phyloP scores from a whole-genome alignment of 2,329 filamentous ascomycete species.

The Talaromyces sp. region DNA sequence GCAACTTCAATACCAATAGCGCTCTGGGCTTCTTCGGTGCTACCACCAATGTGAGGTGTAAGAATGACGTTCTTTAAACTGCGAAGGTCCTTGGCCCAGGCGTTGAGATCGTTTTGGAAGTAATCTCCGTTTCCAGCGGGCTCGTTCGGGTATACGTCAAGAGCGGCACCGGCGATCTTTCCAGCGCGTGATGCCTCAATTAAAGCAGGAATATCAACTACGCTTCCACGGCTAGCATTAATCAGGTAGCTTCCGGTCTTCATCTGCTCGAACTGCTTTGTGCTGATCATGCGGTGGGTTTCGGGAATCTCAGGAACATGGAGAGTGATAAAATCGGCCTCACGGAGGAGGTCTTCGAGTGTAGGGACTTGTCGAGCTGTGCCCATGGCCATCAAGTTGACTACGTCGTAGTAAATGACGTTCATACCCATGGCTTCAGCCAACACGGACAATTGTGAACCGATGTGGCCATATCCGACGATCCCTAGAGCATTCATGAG shows the following conservation, averaged over 20 bases:
- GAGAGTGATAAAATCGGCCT: conserved; percentile 87
- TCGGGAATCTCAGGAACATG: conserved; percentile 93
- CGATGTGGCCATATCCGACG: conserved; percentile 95
- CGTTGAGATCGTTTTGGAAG: conserved; percentile 79
- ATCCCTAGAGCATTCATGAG: conserved; percentile 57
- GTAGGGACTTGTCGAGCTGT: conserved; percentile 78
- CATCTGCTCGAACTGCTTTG: conserved; percentile 77
- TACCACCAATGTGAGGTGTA: conserved; percentile 94
- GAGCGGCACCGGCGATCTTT: conserved; percentile 87
- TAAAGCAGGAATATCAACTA: conserved; percentile 89
- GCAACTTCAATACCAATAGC: conserved; percentile 93
- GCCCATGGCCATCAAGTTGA: conserved; percentile 91
- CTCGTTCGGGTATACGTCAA: conserved; percentile 94
- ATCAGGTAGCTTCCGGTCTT: conserved; percentile 90
- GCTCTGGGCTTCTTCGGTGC: conserved; percentile 94
- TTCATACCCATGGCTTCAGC: conserved; percentile 98
- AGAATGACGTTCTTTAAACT: conserved; percentile 88
- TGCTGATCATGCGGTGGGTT: conserved; percentile 89
- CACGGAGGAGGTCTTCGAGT: conserved; percentile 69
- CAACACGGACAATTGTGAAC: conserved; percentile 89
- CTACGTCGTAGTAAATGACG: conserved; percentile 94
- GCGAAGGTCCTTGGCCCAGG: conserved; percentile 80
- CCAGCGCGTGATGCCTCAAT: conserved; percentile 81
- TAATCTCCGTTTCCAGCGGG: conserved; percentile 92
- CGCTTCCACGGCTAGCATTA: conserved; percentile 89